These are phyloP conservation scores for Mycena venus DNA, from an alignment of 768 basidiomycete species.

Conservation along the genomic window DNA sequence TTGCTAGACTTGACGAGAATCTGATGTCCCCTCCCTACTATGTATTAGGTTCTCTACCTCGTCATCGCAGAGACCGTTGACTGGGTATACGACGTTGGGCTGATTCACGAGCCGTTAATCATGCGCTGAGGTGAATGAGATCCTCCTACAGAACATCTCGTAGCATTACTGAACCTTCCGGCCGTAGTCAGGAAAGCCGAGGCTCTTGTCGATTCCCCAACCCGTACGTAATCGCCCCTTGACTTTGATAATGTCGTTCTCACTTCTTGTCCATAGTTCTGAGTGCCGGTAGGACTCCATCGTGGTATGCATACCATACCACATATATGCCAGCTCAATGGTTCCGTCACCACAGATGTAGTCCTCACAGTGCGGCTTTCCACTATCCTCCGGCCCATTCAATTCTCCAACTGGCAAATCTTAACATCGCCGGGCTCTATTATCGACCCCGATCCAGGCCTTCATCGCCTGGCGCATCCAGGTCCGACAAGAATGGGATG, in stretches of 20 bases:
- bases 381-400: background rate
- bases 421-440: slow-evolving; percentile 13
- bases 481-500: too few species aligned
- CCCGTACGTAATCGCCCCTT: background rate
- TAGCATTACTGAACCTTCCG: too few species aligned
- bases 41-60: slow-evolving; percentile 27
- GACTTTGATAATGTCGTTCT: background rate
- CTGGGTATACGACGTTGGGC: slow-evolving; percentile 25
- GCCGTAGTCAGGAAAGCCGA: background rate
- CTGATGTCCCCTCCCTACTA: background rate
- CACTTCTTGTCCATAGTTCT: background rate
- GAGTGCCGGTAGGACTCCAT: background rate
- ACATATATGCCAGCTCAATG: background rate
- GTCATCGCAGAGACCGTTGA: slow-evolving; percentile 29
- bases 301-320: background rate
- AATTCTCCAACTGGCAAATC: too few species aligned
- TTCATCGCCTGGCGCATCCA: slow-evolving; percentile 36
- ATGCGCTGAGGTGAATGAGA: slow-evolving; percentile 20
- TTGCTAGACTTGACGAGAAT: background rate
- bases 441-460: slow-evolving; percentile 33
- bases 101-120: slow-evolving; percentile 35
- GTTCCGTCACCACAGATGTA: background rate
- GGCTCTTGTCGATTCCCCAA: slow-evolving; percentile 11
- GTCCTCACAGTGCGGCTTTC: slow-evolving; percentile 10
- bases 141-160: background rate